A percentile compares a stretch with the other conserved stretches of the same genome.
Conservation (phyloP, 805 yeast genomes). For the Candida silvicultrix region DNA sequence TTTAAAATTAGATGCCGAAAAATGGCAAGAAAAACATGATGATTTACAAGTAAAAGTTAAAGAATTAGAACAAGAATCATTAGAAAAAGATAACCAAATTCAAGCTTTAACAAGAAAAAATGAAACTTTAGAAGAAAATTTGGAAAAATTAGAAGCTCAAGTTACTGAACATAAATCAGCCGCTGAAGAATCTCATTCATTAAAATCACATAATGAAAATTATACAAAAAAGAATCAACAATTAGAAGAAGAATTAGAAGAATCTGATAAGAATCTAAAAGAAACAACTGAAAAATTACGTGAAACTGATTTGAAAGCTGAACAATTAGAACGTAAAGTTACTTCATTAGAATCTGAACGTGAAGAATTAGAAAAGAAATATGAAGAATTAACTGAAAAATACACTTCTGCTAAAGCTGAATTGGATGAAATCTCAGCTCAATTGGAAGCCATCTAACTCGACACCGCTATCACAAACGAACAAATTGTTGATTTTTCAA, state of each 20-base stretch:
- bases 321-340: constrained; percentile 92
- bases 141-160: constrained; percentile 67
- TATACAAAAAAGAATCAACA: constrained; percentile 83
- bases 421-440: constrained; percentile 93
- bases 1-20: constrained; percentile 91
- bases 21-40: constrained; percentile 96
- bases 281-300: constrained; percentile 92
- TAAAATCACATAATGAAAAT: constrained; percentile 85
- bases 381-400: constrained; percentile 79
- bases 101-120: constrained; percentile 90
- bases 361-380: constrained; percentile 85
- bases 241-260: constrained; percentile 88
- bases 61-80: constrained; percentile 84
- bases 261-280: constrained; percentile 82
- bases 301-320: constrained; percentile 93
- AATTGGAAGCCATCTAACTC: constrained; percentile 57
- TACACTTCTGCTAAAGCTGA: constrained; percentile 84
- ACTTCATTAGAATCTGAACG: constrained; percentile 88
- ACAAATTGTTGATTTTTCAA: background rate
- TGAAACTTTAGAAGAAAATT: constrained; percentile 76
- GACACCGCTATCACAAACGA: background rate
- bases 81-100: constrained; percentile 92
- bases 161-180: constrained; percentile 73
- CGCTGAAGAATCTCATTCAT: constrained; percentile 86
- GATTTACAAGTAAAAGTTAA: constrained; percentile 76